These are phyloP conservation scores for Clarireedia homoeocarpa DNA, from an alignment of 2,329 filamentous ascomycete genomes.

Conservation along the genomic window DNA sequence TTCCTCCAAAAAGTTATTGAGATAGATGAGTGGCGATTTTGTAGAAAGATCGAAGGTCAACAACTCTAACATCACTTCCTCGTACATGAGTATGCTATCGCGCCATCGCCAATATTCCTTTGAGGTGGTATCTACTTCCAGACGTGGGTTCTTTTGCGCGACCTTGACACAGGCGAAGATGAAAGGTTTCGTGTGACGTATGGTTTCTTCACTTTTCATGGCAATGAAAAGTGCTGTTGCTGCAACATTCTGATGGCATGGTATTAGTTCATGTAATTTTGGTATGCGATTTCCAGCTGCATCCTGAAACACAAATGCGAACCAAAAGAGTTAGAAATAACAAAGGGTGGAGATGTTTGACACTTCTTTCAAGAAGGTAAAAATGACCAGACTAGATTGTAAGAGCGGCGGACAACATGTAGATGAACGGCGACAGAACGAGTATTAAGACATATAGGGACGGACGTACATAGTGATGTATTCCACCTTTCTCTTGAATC, in stretches of 20 bases:
- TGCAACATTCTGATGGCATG: slow-evolving; percentile 58
- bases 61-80: slow-evolving; percentile 85
- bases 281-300: background rate
- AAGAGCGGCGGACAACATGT: too few species aligned
- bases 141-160: slow-evolving; percentile 85
- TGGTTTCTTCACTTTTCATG: slow-evolving; percentile 96
- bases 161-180: slow-evolving; percentile 91
- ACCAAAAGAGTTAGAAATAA: background rate
- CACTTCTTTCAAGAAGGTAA: too few species aligned
- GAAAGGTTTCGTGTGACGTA: slow-evolving; percentile 88
- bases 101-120: slow-evolving; percentile 99
- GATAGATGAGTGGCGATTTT: slow-evolving; percentile 76
- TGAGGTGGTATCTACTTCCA: slow-evolving; percentile 90
- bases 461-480: slow-evolving; percentile 80
- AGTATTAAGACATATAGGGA: background rate
- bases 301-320: background rate
- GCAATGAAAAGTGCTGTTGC: slow-evolving; percentile 88
- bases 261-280: slow-evolving; percentile 1
- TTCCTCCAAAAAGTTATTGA: slow-evolving; percentile 73
- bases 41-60: slow-evolving; percentile 92
- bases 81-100: slow-evolving; percentile 85
- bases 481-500: slow-evolving; percentile 58
- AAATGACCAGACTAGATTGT: too few species aligned
- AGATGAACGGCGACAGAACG: too few species aligned
- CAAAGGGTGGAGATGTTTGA: background rate